Base-by-base conservation (phyloP, 345 rosid species). In the Populus tremula region DNA sequence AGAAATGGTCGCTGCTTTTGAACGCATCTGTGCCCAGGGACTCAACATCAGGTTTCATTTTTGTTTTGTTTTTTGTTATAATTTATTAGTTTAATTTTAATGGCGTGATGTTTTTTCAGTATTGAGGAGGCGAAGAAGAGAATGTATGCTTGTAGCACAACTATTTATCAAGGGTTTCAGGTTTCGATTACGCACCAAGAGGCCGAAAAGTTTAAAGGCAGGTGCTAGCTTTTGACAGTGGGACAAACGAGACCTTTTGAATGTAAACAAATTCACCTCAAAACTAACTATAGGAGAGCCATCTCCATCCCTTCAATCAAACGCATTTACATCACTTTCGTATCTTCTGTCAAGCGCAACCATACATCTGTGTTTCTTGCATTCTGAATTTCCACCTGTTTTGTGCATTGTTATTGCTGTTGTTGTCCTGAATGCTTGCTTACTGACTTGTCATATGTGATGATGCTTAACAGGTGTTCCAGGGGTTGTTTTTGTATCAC, bases 101-200 rank as follows among this genome's bases (percentile, higher is more conserved):
- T 4, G 61, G 72, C n/a, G 17, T 81, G 69, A 17, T 74, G 38
- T 76, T 76, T 79, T 78, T 78, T 75, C 83, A 94, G 99, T 62
- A 80, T 92, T 73, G 97, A 94, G 80, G 99, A 91, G 84, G 98
- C 97, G 13, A 92, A 94, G 76, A 71, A 78, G 68, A 92, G 65
- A 73, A 96, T 96, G 18, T 96, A 96, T 82, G 99, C 99, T 5
- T 96, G 99, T 87, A 96, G 97, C 87, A 96, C 97, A 29, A 92
- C 97, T 5, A 96, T 94, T 70, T 96, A 92, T 80, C 82, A 92
- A 72, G 99, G 99, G 4, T 96, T 96, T 89, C 99, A 96, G 78
- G 99, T 94, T 43, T 39, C 91, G 66, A 92, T 96, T 97, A 88
- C 97, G 2, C 95, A 96, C 73, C 89, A 89, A 70, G 94, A 94